Base-by-base conservation (phyloP, 768 basidiomycete species). In the Amylocystis lapponica region DNA sequence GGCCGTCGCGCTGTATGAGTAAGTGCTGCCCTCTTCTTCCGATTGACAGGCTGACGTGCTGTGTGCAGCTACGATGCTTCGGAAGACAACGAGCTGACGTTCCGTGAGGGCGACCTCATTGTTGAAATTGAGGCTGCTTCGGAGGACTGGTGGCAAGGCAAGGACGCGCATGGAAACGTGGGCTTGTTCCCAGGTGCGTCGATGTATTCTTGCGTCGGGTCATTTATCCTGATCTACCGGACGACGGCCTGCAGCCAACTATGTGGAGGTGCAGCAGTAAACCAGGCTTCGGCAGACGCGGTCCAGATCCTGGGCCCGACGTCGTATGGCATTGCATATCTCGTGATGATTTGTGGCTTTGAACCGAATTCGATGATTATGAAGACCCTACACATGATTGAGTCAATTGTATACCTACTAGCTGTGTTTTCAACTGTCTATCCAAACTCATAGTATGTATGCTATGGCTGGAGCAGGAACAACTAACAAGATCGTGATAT, bases 81-180 rank as follows among this genome's bases (percentile, higher is more conserved):
- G 0, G 93, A 96, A 58, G 91, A 92, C 52, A 96, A 97, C 56
- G 93, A 96, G 57, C 66, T 96, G 22, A 74, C 81, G 3, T 91
- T 97, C 75, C 67, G 60, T 23, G 92, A 91, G 60, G 89, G 88
- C 21, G 92, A 93, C 27, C 66, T 69, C 43, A 87, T 96, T 57
- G 72, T 69, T 14, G 71, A 84, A 43, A 86, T 96, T 41, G 86
- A 90, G 55, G 79, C 83, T 41, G 80, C 78, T 5, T 82, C 79
- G 8, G 88, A 90, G n/a, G 89, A 89, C 52, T 92, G 89, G 90
- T 92, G 89, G 89, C 71, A 81, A 49, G 88, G 89, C 3, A 75
- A 65, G 53, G 75, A 77, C 51, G 37, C 58, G 25, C 58, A 68
- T 41, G 83, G 83, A 1, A 65, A 75, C 29, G 55, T 68, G 37